These are phyloP conservation scores for Stachybotrys chlorohalonatus DNA, from an alignment of 2,329 filamentous ascomycete species.

Conservation along the genomic window DNA sequence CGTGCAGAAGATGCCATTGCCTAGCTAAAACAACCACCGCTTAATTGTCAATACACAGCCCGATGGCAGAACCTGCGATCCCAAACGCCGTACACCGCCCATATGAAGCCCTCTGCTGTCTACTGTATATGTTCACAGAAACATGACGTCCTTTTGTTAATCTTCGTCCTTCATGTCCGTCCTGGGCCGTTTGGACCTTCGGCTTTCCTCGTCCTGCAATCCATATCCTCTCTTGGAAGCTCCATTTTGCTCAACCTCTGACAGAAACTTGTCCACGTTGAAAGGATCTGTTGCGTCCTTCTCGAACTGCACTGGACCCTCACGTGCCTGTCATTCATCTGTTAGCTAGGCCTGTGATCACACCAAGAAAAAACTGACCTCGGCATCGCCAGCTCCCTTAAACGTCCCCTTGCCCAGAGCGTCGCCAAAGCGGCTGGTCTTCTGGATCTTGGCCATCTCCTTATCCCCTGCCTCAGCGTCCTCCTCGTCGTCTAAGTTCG, in stretches of 20 bases:
- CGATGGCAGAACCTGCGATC: not conserved
- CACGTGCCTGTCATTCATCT: slow-evolving; percentile 47
- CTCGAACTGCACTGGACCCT: slow-evolving; percentile 94
- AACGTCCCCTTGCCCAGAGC: slow-evolving; percentile 85
- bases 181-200: slow-evolving; percentile 62
- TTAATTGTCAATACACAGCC: not conserved
- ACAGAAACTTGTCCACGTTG: slow-evolving; percentile 89
- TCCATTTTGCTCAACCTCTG: slow-evolving; percentile 60
- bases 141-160: slow-evolving; percentile 8
- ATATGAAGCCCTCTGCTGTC: not conserved
- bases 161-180: slow-evolving; percentile 62
- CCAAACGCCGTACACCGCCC: not conserved
- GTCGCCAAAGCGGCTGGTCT: slow-evolving; percentile 73
- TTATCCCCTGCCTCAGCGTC: slow-evolving; percentile 72
- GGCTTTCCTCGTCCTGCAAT: slow-evolving; percentile 55
- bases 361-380: slow-evolving; percentile 41
- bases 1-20: too few species aligned
- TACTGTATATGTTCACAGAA: not conserved
- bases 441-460: slow-evolving; percentile 83
- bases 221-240: slow-evolving; percentile 67
- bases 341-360: slow-evolving; percentile 17
- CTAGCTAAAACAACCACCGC: not conserved
- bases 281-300: slow-evolving; percentile 82
- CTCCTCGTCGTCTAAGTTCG: slow-evolving; percentile 69
- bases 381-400: slow-evolving; percentile 74